Conservation (phyloP, 176 grass and related monocot genomes). For the Oryza punctata region DNA sequence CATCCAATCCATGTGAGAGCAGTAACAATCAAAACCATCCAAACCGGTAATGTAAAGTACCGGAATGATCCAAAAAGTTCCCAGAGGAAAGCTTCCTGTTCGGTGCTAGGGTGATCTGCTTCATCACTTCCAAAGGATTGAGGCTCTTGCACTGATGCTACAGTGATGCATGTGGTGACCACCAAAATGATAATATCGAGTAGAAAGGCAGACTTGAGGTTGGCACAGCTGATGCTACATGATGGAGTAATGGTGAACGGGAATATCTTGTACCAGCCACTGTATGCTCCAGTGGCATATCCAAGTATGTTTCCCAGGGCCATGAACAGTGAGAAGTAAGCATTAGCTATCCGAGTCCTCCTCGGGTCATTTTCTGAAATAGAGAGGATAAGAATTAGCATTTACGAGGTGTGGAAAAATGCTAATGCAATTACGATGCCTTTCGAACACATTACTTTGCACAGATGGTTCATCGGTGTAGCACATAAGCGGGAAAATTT, state of each 20-base stretch:
- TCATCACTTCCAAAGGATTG: constrained; percentile 44
- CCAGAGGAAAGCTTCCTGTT: constrained; percentile 87
- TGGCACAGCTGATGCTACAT: constrained; percentile 78
- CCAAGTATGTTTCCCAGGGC: constrained; percentile 89
- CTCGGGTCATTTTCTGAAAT: constrained; percentile 86
- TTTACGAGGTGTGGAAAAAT: neutral
- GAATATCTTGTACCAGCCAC: constrained; percentile 78
- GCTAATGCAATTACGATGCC: neutral
- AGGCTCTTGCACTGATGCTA: constrained; percentile 64
- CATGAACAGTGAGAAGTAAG: constrained; percentile 99
- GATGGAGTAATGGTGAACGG: constrained; percentile 74
- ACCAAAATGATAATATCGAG: constrained; percentile 71
- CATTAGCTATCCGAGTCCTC: constrained; percentile 82
- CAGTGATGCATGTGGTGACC: constrained; percentile 66
- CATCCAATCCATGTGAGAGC: constrained; percentile 93
- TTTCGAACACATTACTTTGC: neutral
- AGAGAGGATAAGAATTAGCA: constrained; percentile 23
- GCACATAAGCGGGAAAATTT: neutral
- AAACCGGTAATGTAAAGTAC: constrained; percentile 80
- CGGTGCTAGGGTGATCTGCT: constrained; percentile 32
- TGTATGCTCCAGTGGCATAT: constrained; percentile 81
- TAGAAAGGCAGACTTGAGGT: constrained; percentile 92
- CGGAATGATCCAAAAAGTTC: constrained; percentile 86
- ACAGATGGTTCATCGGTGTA: neutral
- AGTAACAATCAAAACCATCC: constrained; percentile 89